phyloP scores from a whole-genome alignment of 441 rosid species.

The Populus hybrid region DNA sequence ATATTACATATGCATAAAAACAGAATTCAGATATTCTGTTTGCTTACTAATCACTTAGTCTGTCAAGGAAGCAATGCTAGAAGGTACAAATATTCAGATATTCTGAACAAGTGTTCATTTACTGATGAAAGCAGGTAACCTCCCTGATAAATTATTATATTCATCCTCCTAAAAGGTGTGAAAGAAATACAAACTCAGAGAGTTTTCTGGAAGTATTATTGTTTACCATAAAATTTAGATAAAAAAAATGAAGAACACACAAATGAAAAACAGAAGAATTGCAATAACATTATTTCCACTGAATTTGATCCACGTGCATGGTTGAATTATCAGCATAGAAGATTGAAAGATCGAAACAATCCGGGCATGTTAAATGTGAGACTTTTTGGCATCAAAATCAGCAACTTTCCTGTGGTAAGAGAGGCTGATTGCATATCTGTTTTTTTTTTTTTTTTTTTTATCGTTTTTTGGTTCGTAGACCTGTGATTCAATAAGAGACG shows the following conservation, averaged over 20 bases:
- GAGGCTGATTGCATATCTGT: too few species aligned
- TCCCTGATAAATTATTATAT: slow-evolving; percentile 59
- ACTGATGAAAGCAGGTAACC: slow-evolving; percentile 60
- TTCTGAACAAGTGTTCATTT: slow-evolving; percentile 57
- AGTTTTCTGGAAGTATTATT: not conserved
- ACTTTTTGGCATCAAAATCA: not conserved
- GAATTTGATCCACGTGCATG: too few species aligned
- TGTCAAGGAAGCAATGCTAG: slow-evolving; percentile 59
- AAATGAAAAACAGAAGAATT: too few species aligned
- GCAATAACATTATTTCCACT: too few species aligned
- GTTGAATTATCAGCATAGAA: not conserved
- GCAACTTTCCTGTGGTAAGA: too few species aligned
- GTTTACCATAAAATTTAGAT: not conserved
- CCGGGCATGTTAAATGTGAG: too few species aligned
- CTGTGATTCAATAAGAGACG: not conserved
- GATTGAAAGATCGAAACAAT: too few species aligned
- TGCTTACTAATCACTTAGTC: slow-evolving; percentile 68
- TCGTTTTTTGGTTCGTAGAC: not conserved
- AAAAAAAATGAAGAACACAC: too few species aligned
- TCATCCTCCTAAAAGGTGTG: slow-evolving; percentile 56
- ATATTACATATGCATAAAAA: not conserved
- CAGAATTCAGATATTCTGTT: slow-evolving; percentile 10
- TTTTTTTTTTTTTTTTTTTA: too few species aligned
- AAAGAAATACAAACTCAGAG: slow-evolving; percentile 11
- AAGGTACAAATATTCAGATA: slow-evolving; percentile 79